phyloP scores from a whole-genome alignment of 805 yeast species.

The Pichia ethanolica region DNA sequence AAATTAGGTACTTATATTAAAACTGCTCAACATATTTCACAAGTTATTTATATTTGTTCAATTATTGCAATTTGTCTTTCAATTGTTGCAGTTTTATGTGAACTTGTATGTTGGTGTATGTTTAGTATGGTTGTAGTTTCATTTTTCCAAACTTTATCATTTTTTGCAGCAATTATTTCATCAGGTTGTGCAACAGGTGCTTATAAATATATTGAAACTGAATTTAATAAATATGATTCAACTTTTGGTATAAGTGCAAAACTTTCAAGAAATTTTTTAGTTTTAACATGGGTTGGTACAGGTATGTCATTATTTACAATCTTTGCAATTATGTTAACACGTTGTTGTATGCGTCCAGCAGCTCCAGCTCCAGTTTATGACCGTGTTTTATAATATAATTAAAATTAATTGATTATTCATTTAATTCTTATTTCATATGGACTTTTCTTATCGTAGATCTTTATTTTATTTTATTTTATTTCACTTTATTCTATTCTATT shows the following conservation, averaged over 20 bases:
- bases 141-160: constrained; percentile 25
- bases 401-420: background rate
- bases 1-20: constrained; percentile 39
- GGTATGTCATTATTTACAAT: constrained; percentile 12
- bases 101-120: constrained; percentile 29
- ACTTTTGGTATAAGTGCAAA: constrained; percentile 49
- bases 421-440: too few species aligned
- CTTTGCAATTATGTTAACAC: constrained; percentile 12
- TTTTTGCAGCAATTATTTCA: constrained; percentile 13
- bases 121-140: constrained; percentile 5
- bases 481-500: too few species aligned
- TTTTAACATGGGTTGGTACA: constrained; percentile 23
- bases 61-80: constrained; percentile 40
- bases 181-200: constrained; percentile 44
- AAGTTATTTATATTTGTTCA: constrained; percentile 53
- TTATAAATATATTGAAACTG: constrained; percentile 40
- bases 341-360: constrained; percentile 8
- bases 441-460: too few species aligned
- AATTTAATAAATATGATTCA: constrained; percentile 41
- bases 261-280: constrained; percentile 26
- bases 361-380: constrained; percentile 1
- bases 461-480: too few species aligned
- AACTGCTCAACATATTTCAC: constrained; percentile 40
- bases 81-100: constrained; percentile 34
- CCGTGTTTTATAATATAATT: background rate